phyloP scores from a whole-genome alignment of 2,329 filamentous ascomycete species.

The Cryphonectria japonica region DNA sequence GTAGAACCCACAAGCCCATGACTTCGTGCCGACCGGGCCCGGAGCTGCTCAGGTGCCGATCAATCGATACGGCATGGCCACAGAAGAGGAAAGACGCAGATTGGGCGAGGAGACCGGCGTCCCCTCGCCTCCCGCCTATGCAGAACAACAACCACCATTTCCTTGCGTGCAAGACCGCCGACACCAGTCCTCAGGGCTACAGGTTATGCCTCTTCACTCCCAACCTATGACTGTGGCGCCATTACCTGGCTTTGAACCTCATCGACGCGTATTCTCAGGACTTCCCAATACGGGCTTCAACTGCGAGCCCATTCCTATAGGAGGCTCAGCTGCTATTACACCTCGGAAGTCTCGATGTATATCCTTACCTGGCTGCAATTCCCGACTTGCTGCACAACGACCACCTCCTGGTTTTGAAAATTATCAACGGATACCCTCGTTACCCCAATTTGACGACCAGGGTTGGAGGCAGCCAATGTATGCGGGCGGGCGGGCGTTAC shows the following conservation, averaged over 20 bases:
- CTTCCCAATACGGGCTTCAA: background rate
- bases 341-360: background rate
- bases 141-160: background rate
- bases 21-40: background rate
- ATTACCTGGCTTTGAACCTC: background rate
- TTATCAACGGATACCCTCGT: background rate
- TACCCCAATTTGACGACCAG: background rate
- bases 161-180: background rate
- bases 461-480: background rate
- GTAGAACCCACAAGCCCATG: conserved; percentile 24
- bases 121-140: background rate
- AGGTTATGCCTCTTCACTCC: background rate
- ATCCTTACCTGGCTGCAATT: background rate
- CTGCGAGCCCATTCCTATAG: background rate
- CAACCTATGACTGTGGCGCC: background rate
- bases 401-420: background rate
- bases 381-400: background rate
- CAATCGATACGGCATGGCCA: background rate
- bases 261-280: background rate
- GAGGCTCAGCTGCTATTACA: background rate
- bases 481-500: background rate
- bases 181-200: background rate
- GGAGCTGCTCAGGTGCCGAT: background rate
- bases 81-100: background rate
- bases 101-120: background rate